Base-by-base conservation (phyloP, 768 basidiomycete species). In the Nidula microcarpa region DNA sequence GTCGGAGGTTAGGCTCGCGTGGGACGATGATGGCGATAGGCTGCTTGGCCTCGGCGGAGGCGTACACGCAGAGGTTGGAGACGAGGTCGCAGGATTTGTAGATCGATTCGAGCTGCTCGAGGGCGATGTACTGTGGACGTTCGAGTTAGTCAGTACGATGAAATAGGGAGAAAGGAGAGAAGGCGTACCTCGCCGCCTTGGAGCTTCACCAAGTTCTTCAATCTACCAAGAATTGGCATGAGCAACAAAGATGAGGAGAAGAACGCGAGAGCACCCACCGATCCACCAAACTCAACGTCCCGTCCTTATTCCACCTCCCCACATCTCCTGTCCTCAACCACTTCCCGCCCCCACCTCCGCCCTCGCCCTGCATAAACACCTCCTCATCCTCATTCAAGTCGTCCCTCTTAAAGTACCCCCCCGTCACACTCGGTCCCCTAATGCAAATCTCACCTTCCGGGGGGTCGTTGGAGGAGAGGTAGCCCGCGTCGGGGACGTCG, bases 251-350 rank as follows among this genome's bases (percentile, higher is more conserved):
- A n/a, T n/a, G 14, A 17, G 36, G 39, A 47, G 39, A 47, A 34
- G 57, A 53, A 9, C 4, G 35, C 41, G 30, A 57, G 14, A 23
- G 16, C 43, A 66, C 82, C 53, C 63, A 91, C 85, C 94, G 83
- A 68, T 98, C 96, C 64, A 99, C 89, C 59, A 99, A 68, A 13
- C 77, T 81, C 33, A 99, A 68, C 2, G 95, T 96, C 11, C 96
- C 96, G 64, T 98, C 92, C 16, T 79, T 59, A 68, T 97, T 96
- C 92, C 93, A 98, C 68, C 91, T 90, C 0, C 93, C 96, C 35
- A 98, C 80, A 66, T 98, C 96, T 8, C 96, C 96, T 0, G 95
- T 98, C 63, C 90, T 80, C 65, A 98, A 71, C 92, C 93, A 98
- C 4, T 94, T 23, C 1, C 23, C 23, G 4, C 78, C 75, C 23